Percentiles rank a stretch among this genome's conserved stretches.
Conservation (phyloP, 306 rosid species). For the Medicago arabica region DNA sequence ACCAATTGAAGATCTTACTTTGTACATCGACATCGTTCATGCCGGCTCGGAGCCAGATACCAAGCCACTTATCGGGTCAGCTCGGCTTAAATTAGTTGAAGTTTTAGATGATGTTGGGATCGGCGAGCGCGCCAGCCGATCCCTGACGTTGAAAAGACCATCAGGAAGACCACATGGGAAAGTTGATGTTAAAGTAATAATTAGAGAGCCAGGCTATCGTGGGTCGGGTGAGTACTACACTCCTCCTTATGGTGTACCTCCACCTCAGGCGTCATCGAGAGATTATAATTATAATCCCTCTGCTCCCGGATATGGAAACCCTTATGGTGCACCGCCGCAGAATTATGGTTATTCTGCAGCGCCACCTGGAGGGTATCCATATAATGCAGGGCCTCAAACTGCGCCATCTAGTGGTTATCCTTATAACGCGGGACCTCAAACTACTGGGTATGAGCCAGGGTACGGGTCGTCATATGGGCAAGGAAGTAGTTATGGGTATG, state of each 20-base stretch:
- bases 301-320: slow-evolving; percentile 46
- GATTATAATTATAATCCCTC: slow-evolving; percentile 43
- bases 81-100: slow-evolving; percentile 60
- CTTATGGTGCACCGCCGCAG: slow-evolving; percentile 46
- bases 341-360: slow-evolving; percentile 42
- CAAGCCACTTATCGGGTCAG: slow-evolving; percentile 82
- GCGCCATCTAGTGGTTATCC: no score
- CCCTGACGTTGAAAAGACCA: slow-evolving; percentile 68
- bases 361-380: slow-evolving; percentile 37
- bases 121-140: slow-evolving; percentile 47
- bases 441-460: slow-evolving; percentile 26
- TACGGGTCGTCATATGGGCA: slow-evolving; percentile 45
- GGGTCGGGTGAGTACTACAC: slow-evolving; percentile 54
- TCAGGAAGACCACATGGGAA: slow-evolving; percentile 90
- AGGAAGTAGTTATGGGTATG: slow-evolving; percentile 5
- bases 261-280: slow-evolving; percentile 43
- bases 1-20: slow-evolving; percentile 60
- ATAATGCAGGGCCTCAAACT: slow-evolving; percentile 36
- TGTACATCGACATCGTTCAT: slow-evolving; percentile 76
- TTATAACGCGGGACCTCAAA: no score
- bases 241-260: slow-evolving; percentile 72
- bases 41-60: slow-evolving; percentile 67
- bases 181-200: slow-evolving; percentile 55
- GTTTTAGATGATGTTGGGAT: slow-evolving; percentile 55
- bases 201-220: slow-evolving; percentile 56